These are phyloP conservation scores for Suhomyces taliae DNA, from an alignment of 1,139 yeast genomes.

Conservation along the genomic window DNA sequence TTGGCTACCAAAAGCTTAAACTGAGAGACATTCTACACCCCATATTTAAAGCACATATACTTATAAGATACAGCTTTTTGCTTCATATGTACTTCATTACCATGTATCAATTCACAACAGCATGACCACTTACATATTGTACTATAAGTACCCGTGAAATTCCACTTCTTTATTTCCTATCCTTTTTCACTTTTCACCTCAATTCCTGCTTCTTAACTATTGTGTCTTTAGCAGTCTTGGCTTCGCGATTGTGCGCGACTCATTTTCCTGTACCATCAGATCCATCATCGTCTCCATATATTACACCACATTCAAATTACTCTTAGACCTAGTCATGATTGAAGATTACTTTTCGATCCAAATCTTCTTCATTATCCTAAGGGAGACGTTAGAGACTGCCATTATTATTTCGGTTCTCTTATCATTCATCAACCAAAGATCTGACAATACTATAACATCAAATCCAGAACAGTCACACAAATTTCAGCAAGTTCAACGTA, in stretches of 20 bases:
- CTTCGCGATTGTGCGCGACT: not conserved
- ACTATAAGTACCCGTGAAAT: too few species aligned
- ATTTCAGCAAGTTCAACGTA: constrained; percentile 18
- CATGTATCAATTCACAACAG: too few species aligned
- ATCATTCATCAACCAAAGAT: constrained; percentile 72
- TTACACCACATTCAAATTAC: not conserved
- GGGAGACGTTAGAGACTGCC: constrained; percentile 88
- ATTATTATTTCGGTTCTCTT: constrained; percentile 81
- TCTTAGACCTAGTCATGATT: constrained; percentile 14
- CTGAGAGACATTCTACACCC: too few species aligned
- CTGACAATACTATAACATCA: constrained; percentile 18
- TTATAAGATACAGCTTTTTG: too few species aligned
- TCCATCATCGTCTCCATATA: not conserved
- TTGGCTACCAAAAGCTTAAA: too few species aligned
- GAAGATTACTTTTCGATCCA: constrained; percentile 66
- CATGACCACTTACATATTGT: too few species aligned
- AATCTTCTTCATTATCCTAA: constrained; percentile 81
- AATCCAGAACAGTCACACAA: constrained; percentile 12
- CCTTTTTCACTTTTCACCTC: too few species aligned
- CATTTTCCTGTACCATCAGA: not conserved
- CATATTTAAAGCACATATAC: too few species aligned
- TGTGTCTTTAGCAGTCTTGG: not conserved
- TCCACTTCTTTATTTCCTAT: too few species aligned
- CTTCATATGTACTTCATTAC: too few species aligned
- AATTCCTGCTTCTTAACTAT: not conserved